Conservation (phyloP, 306 rosid genomes). For the Albizia julibrissin region DNA sequence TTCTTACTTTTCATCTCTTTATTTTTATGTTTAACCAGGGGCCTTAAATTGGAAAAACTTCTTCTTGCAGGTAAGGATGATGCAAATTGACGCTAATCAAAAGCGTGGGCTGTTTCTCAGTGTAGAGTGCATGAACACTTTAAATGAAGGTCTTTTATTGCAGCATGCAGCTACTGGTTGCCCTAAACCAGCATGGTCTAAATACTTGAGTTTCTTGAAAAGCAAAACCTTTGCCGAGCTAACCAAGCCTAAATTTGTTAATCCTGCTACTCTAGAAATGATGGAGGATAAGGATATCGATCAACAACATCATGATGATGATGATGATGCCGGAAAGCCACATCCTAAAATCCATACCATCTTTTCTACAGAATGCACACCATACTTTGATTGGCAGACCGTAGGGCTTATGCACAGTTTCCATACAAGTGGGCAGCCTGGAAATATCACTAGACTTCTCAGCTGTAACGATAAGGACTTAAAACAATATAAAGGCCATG, state of each 20-base stretch:
- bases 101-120: constrained; percentile 65
- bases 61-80: constrained; percentile 58
- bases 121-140: constrained; percentile 77
- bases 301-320: constrained; percentile 26
- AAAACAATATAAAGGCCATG: constrained; percentile 69
- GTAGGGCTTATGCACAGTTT: constrained; percentile 95
- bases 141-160: constrained; percentile 84
- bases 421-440: constrained; percentile 85
- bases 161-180: constrained; percentile 89
- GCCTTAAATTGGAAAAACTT: constrained; percentile 30
- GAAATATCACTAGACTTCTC: constrained; percentile 91
- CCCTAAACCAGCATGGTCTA: constrained; percentile 80
- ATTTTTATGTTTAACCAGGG: not conserved
- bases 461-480: constrained; percentile 89
- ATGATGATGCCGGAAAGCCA: constrained; percentile 40
- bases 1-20: not conserved
- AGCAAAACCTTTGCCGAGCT: constrained; percentile 81
- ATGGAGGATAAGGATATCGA: constrained; percentile 41
- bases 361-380: constrained; percentile 89
- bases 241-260: constrained; percentile 68
- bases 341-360: constrained; percentile 84
- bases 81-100: constrained; percentile 63
- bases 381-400: constrained; percentile 98
- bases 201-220: constrained; percentile 81
- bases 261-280: constrained; percentile 69